These are phyloP conservation scores for Lathyrus sativus DNA, from an alignment of 306 rosid genomes.

Conservation along the genomic window DNA sequence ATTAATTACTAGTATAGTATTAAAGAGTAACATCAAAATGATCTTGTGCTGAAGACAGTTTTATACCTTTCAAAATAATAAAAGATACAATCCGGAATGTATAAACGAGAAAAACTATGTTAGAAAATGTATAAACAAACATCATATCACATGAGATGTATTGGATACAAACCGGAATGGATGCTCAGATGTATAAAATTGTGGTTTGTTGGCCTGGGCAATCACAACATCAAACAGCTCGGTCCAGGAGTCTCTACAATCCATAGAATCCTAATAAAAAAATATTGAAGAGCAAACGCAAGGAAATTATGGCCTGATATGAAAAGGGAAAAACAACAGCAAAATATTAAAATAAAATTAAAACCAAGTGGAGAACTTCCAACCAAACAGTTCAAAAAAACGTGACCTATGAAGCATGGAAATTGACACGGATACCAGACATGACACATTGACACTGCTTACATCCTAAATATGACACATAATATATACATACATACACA, in stretches of 20 bases:
- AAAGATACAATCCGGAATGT: neutral
- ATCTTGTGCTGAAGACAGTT: constrained; percentile 26
- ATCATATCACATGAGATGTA: constrained; percentile 13
- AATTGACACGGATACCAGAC: neutral
- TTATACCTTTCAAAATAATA: constrained; percentile 9
- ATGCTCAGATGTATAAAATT: constrained; percentile 89
- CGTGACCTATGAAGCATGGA: neutral
- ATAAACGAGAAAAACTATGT: neutral
- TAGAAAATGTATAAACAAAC: constrained; percentile 18
- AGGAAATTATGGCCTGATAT: constrained; percentile 37
- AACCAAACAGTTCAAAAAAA: constrained; percentile 34
- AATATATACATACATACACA: neutral
- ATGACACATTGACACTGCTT: neutral
- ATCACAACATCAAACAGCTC: constrained; percentile 96
- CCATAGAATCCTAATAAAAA: constrained; percentile 71
- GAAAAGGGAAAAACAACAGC: constrained; percentile 19
- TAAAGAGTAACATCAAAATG: constrained; percentile 14
- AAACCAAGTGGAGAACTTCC: constrained; percentile 16
- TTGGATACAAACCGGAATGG: constrained; percentile 83
- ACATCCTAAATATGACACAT: neutral
- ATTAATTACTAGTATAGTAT: constrained; percentile 13
- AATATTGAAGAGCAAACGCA: constrained; percentile 36
- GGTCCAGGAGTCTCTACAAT: constrained; percentile 72
- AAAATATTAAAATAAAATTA: constrained; percentile 24
- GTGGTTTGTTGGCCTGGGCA: constrained; percentile 91